A percentile compares a stretch with the other conserved stretches of the same genome.
These are phyloP conservation scores for Solidago caesia DNA, from an alignment of 129 eudicot species.

Conservation along the genomic window DNA sequence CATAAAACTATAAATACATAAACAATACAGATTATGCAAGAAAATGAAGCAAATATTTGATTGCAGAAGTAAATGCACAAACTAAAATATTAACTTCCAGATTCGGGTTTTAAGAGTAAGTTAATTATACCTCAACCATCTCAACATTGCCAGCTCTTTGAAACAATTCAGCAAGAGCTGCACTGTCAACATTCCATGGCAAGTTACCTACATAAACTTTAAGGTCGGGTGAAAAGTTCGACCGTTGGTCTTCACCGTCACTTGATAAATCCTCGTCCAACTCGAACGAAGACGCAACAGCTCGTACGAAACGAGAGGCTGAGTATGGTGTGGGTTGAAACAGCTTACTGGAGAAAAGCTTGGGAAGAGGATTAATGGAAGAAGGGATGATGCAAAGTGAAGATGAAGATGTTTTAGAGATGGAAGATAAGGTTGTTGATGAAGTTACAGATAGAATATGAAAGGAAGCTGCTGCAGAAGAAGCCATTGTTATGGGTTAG, in stretches of 20 bases:
- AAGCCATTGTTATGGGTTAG: slow-evolving; percentile 37
- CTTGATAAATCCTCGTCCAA: slow-evolving; percentile 31
- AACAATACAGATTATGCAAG: background rate
- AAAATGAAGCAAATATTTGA: background rate
- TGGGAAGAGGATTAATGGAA: slow-evolving; percentile 40
- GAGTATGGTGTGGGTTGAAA: slow-evolving; percentile 7
- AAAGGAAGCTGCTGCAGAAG: slow-evolving; percentile 40
- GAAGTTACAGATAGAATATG: slow-evolving; percentile 42
- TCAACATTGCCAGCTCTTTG: slow-evolving; percentile 76
- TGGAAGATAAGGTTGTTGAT: slow-evolving; percentile 47
- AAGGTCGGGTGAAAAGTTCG: slow-evolving; percentile 62
- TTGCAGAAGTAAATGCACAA: background rate
- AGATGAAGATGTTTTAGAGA: slow-evolving; percentile 35
- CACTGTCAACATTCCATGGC: slow-evolving; percentile 71
- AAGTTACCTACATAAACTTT: slow-evolving; percentile 81
- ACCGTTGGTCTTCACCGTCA: slow-evolving; percentile 31
- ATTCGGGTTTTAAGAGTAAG: background rate
- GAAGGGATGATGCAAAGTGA: slow-evolving; percentile 30
- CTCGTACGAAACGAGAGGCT: slow-evolving; percentile 35
- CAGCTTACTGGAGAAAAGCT: slow-evolving; percentile 33
- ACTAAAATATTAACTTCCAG: background rate
- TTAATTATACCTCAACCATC: slow-evolving; percentile 82
- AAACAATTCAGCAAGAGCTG: slow-evolving; percentile 73
- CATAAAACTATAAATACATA: background rate
- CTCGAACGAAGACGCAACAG: slow-evolving; percentile 44